Percentiles rank a stretch among this genome's conserved stretches.
These are phyloP conservation scores for Chlamydomonas urium DNA, from an alignment of 139 green algal species.

Conservation along the genomic window DNA sequence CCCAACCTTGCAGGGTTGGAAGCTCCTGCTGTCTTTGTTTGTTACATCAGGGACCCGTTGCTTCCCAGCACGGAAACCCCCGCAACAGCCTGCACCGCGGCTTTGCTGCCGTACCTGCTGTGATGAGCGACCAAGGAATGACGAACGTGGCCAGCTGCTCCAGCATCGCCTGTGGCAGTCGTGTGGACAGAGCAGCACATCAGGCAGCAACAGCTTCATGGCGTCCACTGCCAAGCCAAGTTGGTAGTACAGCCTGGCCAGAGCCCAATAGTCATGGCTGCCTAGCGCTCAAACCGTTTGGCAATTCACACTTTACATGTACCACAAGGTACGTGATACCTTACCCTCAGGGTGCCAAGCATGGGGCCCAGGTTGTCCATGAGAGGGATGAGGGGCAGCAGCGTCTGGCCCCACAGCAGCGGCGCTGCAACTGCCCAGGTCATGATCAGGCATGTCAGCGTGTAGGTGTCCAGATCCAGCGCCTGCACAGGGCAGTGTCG, in stretches of 20 bases:
- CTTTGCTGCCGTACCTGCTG: slow-evolving; percentile 2
- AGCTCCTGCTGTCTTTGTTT: too few relatives aligned
- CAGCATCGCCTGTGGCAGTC: slow-evolving; percentile 5
- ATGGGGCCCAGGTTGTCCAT: slow-evolving; percentile 2
- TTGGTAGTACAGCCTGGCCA: too few relatives aligned
- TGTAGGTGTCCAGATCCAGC: too few relatives aligned
- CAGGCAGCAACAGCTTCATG: neutral
- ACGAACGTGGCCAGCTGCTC: neutral
- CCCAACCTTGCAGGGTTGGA: too few relatives aligned
- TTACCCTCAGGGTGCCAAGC: slow-evolving; percentile 5
- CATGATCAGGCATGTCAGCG: slow-evolving; percentile 2
- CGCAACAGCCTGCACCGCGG: too few relatives aligned
- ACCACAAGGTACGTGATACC: too few relatives aligned
- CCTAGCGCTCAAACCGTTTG: neutral
- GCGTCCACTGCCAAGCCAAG: too few relatives aligned
- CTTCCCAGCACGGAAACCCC: too few relatives aligned
- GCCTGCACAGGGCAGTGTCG: too few relatives aligned
- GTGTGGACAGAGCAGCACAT: neutral
- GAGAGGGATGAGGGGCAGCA: slow-evolving; percentile 8
- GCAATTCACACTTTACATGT: neutral
- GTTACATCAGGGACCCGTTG: too few relatives aligned
- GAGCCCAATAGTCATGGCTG: neutral
- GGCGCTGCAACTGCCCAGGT: neutral
- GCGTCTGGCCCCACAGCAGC: neutral
- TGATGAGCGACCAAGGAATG: neutral